These are phyloP conservation scores for Tolypocladium paradoxum DNA, from an alignment of 2,329 filamentous ascomycete genomes.

Conservation along the genomic window DNA sequence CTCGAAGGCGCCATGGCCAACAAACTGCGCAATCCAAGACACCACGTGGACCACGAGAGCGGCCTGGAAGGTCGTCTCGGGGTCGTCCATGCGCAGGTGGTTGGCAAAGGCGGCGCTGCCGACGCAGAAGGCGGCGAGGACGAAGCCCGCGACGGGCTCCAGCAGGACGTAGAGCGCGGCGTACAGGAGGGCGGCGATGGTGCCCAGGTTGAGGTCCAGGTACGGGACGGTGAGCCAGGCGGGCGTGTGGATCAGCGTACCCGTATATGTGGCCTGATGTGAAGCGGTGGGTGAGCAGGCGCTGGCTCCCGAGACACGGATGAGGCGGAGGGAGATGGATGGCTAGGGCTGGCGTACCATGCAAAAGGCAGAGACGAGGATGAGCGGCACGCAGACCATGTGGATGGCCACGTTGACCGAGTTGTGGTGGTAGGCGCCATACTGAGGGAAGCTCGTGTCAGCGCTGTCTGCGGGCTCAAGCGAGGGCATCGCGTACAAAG, in stretches of 20 bases:
- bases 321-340: not conserved
- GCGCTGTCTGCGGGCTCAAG: not conserved
- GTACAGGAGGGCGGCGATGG: constrained; percentile 56
- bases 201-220: constrained; percentile 55
- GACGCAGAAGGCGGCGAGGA: constrained; percentile 67
- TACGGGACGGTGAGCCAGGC: constrained; percentile 57
- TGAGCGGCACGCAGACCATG: constrained; percentile 66
- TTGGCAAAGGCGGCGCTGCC: constrained; percentile 66
- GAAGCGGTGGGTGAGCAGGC: constrained; percentile 1
- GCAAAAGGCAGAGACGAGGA: constrained; percentile 60
- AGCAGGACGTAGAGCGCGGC: constrained; percentile 77
- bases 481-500: constrained; percentile 43
- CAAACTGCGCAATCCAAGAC: constrained; percentile 80
- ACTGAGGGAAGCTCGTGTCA: constrained; percentile 36
- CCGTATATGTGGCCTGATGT: constrained; percentile 48
- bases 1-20: constrained; percentile 86
- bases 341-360: constrained; percentile 43
- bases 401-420: constrained; percentile 68
- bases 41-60: constrained; percentile 60
- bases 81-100: constrained; percentile 52
- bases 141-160: constrained; percentile 80
- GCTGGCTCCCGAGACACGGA: not conserved
- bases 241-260: constrained; percentile 52
- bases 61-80: constrained; percentile 36
- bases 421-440: constrained; percentile 76